Percentiles rank a stretch among this genome's conserved stretches.
These are phyloP conservation scores for Baudoinia panamericana DNA, from an alignment of 495 filamentous ascomycete species.

Conservation along the genomic window DNA sequence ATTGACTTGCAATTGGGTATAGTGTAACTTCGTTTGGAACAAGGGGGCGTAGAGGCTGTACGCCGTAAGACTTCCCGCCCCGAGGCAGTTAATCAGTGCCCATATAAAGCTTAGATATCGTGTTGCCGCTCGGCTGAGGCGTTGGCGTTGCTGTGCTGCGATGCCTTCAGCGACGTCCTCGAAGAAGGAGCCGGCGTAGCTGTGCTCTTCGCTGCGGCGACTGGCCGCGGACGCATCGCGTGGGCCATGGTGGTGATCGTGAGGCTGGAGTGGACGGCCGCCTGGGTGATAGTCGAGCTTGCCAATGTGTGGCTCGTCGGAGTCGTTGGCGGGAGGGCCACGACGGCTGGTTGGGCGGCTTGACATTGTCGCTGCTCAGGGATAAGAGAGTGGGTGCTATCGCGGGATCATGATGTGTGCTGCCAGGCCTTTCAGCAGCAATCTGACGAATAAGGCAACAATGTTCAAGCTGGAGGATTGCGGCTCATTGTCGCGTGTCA, in stretches of 20 bases:
- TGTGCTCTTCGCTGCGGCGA: slow-evolving; percentile 22
- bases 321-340: background rate
- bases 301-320: slow-evolving; percentile 29
- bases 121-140: slow-evolving; percentile 37
- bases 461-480: too few species aligned
- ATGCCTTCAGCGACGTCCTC: slow-evolving; percentile 49
- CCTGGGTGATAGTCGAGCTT: slow-evolving; percentile 50
- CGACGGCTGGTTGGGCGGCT: slow-evolving; percentile 4
- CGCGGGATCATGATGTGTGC: background rate
- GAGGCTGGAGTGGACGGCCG: slow-evolving; percentile 34
- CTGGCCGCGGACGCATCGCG: slow-evolving; percentile 11
- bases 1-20: slow-evolving; percentile 85
- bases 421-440: too few species aligned
- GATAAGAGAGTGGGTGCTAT: background rate
- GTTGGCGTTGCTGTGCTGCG: slow-evolving; percentile 42
- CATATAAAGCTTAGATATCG: slow-evolving; percentile 46
- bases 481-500: too few species aligned
- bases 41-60: slow-evolving; percentile 86
- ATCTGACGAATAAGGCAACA: too few species aligned
- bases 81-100: slow-evolving; percentile 54
- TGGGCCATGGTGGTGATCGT: slow-evolving; percentile 24
- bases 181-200: slow-evolving; percentile 45
- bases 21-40: slow-evolving; percentile 69
- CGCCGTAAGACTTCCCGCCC: slow-evolving; percentile 70
- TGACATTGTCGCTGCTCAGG: slow-evolving; percentile 1